Percentiles rank a stretch among this genome's conserved stretches.
Evolutionary conservation across 169 alveolate genomes (phyloP).

Genomic region (Cryptosporidium ryanae): DNA sequence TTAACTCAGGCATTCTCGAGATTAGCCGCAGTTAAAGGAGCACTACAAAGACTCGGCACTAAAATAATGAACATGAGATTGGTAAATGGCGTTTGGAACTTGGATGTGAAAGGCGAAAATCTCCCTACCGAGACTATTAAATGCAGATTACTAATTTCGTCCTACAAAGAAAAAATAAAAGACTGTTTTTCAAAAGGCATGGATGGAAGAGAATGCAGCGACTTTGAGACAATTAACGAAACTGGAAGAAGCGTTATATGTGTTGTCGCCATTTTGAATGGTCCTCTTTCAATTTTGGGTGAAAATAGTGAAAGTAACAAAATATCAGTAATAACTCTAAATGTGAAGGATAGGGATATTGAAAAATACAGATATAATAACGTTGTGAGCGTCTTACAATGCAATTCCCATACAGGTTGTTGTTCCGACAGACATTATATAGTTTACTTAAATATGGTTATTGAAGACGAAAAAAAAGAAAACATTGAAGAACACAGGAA

Average conservation of each 20-base stretch:
- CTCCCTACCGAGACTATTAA: not conserved
- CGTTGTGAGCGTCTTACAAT: constrained; percentile 28
- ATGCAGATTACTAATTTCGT: constrained; percentile 15
- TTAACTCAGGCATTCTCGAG: constrained; percentile 63
- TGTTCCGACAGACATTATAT: constrained; percentile 42
- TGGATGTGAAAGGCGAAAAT: constrained; percentile 3
- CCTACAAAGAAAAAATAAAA: not conserved
- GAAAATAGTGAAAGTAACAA: not conserved
- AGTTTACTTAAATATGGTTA: constrained; percentile 17
- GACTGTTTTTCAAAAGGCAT: no score
- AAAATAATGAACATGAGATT: not conserved
- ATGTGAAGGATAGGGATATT: not conserved
- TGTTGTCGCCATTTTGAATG: not conserved
- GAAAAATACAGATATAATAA: not conserved
- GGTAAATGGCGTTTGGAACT: not conserved
- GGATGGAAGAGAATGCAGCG: not conserved
- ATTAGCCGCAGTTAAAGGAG: constrained; percentile 69
- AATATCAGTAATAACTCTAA: constrained; percentile 1
- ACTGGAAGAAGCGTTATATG: constrained; percentile 18
- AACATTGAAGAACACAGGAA: not conserved
- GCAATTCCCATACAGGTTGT: constrained; percentile 44
- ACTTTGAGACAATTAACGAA: not conserved
- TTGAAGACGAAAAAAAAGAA: not conserved
- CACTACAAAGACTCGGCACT: constrained; percentile 59
- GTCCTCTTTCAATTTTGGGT: constrained; percentile 7